Base-by-base conservation (phyloP, 2,329 filamentous ascomycete species). In the Fusarium annulatum region DNA sequence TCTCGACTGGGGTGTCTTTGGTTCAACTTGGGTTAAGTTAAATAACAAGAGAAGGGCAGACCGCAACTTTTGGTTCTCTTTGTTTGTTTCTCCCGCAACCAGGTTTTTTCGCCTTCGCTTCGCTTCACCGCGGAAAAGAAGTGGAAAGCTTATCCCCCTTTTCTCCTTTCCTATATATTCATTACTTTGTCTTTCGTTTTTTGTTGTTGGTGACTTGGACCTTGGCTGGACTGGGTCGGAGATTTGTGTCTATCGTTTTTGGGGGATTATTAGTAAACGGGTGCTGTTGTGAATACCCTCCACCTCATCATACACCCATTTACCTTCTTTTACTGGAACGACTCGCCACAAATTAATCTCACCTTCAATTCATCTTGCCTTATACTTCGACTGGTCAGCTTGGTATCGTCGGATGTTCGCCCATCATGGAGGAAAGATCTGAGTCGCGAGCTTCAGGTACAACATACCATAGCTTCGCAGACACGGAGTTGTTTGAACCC, bases 401-500 rank as follows among this genome's bases (percentile, higher is more conserved):
- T 61, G 61, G 14, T n/a, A 26, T 52, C 36, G 59, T 76, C 67
- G 75, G 61, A 78, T 77, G 75, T 52, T 66, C n/a, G 46, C 66
- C 51, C 75, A 66, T 52, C 68, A 81, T 81, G 80, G 75, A 78
- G 71, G 73, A 79, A 51, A 81, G 83, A 58, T 80, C 81, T 52
- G 86, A 84, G 77, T 78, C 84, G 70, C 84, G 85, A 57, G 80
- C 80, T 53, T 88, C 87, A 34, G 85, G 86, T 75, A 85, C 84
- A 41, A 87, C 86, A 8, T 88, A 88, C 78, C 86, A 88, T 78
- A 88, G 86, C 81, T 88, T 88, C 76, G 82, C 86, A 68, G 85
- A 88, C 61, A 79, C 84, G 33, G 87, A 88, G 70, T 73, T 86
- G 7, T 84, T 81, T 75, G 86, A 88, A 57, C 83, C 86, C 19